Percentiles rank a stretch among this genome's conserved stretches.
Conservation (phyloP, 306 rosid genomes). For the Heteromeles arbutifolia region DNA sequence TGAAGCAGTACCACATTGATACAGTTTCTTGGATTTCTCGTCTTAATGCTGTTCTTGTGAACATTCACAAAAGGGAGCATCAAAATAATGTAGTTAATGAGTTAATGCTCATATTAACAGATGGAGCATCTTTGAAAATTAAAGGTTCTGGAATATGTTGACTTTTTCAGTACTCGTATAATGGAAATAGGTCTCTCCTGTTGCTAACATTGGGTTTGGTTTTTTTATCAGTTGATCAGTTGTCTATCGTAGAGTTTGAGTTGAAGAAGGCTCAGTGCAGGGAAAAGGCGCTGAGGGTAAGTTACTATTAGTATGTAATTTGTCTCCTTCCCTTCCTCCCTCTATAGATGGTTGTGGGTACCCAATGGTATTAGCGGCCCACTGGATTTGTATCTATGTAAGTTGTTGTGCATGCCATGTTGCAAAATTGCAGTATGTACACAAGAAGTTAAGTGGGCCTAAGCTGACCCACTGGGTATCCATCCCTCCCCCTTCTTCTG, state of each 20-base stretch:
- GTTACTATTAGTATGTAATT: conserved; percentile 4
- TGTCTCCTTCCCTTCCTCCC: neutral
- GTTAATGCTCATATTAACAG: conserved; percentile 45
- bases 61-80: conserved; percentile 46
- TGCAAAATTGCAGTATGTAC: neutral
- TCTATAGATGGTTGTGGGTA: neutral
- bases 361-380: neutral
- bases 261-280: conserved; percentile 76
- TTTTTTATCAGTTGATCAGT: conserved; percentile 68
- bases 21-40: conserved; percentile 61
- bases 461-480: neutral
- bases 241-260: conserved; percentile 70
- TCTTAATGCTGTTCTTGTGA: conserved; percentile 42
- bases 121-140: conserved; percentile 71
- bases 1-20: conserved; percentile 56
- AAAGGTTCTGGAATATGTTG: conserved; percentile 46
- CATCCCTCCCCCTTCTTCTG: neutral
- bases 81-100: conserved; percentile 52
- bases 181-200: neutral
- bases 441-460: neutral
- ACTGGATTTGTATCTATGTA: neutral
- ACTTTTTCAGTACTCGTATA: neutral
- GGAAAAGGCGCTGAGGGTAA: conserved; percentile 62
- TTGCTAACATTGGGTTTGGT: conserved; percentile 14
- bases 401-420: neutral